Evolutionary conservation across 1,284 basidiomycete genomes (phyloP).

Genomic region (Mycosarcoma maydis): DNA sequence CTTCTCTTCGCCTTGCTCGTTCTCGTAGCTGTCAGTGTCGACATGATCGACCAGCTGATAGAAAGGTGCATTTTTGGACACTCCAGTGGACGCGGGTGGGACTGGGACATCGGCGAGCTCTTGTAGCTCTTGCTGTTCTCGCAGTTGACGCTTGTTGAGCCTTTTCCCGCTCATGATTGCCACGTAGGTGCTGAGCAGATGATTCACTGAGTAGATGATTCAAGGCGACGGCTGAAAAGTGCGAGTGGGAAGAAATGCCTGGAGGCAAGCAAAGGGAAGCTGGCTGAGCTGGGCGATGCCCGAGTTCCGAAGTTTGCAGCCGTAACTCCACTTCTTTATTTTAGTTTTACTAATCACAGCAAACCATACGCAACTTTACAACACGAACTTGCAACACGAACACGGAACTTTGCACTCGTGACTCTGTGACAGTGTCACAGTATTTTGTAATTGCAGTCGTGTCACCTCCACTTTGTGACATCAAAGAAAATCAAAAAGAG

Average conservation of each 20-base stretch:
- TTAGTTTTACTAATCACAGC: slow-evolving; percentile 12
- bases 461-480: no score
- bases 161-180: slow-evolving; percentile 50
- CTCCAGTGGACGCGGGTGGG: slow-evolving; percentile 12
- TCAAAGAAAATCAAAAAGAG: no score
- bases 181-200: neutral
- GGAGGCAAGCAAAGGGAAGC: slow-evolving; percentile 1
- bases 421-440: no score
- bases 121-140: slow-evolving; percentile 61
- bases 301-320: slow-evolving; percentile 32
- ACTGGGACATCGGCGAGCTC: slow-evolving; percentile 37
- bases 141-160: slow-evolving; percentile 60
- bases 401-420: no score
- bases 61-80: slow-evolving; percentile 13
- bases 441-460: no score
- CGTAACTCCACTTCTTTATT: no score
- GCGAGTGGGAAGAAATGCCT: neutral
- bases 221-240: neutral
- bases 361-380: no score
- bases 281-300: slow-evolving; percentile 1
- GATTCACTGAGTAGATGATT: no score
- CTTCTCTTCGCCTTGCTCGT: slow-evolving; percentile 8
- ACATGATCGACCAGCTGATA: slow-evolving; percentile 20
- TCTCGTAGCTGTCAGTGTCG: slow-evolving; percentile 8
- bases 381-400: no score